Evolutionary conservation across 1,139 yeast species (phyloP), one percentile per base, ranked within the genome.

Genomic region (Schwanniomyces etchellsii): DNA sequence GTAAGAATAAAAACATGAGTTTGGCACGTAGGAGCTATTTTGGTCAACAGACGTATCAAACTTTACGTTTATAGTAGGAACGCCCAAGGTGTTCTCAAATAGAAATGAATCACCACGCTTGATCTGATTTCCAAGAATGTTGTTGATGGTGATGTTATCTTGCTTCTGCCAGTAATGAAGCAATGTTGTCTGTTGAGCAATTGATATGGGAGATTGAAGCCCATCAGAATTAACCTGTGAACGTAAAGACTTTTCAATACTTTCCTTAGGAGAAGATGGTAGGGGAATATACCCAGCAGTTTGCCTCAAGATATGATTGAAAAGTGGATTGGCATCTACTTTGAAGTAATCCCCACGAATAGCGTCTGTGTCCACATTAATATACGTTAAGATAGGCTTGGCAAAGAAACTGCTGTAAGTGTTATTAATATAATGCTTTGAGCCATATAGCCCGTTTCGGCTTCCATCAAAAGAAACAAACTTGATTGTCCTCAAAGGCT

Each of bases 391-490:
- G 2, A 64, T 40, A 7, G 64, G 54, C 12, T 47, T 41, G 2
- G 29, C 30, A 3, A 47, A 31, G 21, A 18, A 18, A n/a, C 21
- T n/a, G n/a, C n/a, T n/a, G 9, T 7, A 7, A 18, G 21, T 18
- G 29, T 57, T 60, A 23, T 55, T 52, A 4, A 52, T 40, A 18
- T 42, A 45, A 4, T 42, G 34, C 30, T 50, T 52, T 0, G 65
- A 48, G 1, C 72, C 72, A 11, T 59, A 33, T 14, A 55, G 43
- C 3, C 68, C 67, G 33, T 54, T 55, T 20, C 52, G 41, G 12
- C 63, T 46, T 2, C 65, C 70, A 42, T 67, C 74, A 67, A 70
- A 66, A 2, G 70, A 62, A 4, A 66, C 51, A 43, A 67, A 65
- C 33, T 57, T 55, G 24, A 67, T 61, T 18, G 55, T 60, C 28